Conservation (phyloP, 2,329 filamentous ascomycete genomes). For the Shiraia sp. region DNA sequence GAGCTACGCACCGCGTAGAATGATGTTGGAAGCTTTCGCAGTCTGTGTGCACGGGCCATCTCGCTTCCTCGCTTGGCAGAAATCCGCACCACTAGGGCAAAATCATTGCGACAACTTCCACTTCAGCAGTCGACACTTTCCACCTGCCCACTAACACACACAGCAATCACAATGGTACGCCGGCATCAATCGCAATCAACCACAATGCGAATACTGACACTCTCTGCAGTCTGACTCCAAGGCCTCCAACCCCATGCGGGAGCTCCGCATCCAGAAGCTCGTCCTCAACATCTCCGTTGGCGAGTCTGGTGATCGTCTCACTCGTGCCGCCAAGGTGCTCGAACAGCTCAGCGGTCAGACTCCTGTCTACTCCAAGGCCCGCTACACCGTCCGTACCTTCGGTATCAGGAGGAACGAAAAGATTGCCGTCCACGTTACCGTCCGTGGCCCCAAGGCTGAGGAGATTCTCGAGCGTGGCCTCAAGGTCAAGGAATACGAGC, state of each 20-base stretch:
- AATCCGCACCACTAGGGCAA: slow-evolving; percentile 27
- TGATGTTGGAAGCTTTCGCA: slow-evolving; percentile 20
- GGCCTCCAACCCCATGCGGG: slow-evolving; percentile 97
- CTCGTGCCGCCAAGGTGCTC: slow-evolving; percentile 98
- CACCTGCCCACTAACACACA: slow-evolving; percentile 42
- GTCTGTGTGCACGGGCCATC: slow-evolving; percentile 15
- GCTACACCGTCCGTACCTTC: slow-evolving; percentile 99
- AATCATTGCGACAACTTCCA: slow-evolving; percentile 24
- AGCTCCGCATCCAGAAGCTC: slow-evolving; percentile 99
- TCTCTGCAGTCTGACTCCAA: slow-evolving; percentile 57
- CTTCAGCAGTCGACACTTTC: slow-evolving; percentile 34
- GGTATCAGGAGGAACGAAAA: slow-evolving; percentile 99
- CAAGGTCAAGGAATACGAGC: slow-evolving; percentile 99
- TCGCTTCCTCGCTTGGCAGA: slow-evolving; percentile 14
- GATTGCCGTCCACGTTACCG: slow-evolving; percentile 98
- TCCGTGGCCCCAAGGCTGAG: slow-evolving; percentile 98
- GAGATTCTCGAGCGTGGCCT: slow-evolving; percentile 99
- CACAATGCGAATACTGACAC: slow-evolving; percentile 26
- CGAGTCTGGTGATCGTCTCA: slow-evolving; percentile 99
- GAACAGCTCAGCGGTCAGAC: slow-evolving; percentile 99
- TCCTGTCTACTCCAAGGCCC: slow-evolving; percentile 99
- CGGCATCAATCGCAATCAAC: slow-evolving; percentile 3
- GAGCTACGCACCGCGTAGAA: slow-evolving; percentile 27
- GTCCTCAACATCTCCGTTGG: slow-evolving; percentile 99
- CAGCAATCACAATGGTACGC: slow-evolving; percentile 47